Base-by-base conservation (phyloP, 2,329 filamentous ascomycete species). In the Arachnomyces sp. region DNA sequence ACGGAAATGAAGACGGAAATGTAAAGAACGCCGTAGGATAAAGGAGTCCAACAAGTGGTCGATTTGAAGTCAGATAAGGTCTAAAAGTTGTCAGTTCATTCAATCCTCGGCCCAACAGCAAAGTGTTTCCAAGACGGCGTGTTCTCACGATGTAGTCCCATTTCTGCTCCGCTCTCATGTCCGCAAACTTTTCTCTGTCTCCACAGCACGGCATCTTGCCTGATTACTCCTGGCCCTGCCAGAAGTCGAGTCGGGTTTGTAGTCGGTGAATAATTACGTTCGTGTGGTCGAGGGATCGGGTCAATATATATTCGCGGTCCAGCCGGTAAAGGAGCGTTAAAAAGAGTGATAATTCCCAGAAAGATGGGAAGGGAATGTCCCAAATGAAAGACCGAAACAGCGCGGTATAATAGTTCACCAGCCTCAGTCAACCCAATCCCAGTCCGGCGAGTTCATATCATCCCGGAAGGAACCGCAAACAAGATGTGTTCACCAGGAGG, bases 1-100 rank as follows among this genome's bases (percentile, higher is more conserved):
- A 90, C 61, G 3, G 87, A 92, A 43, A 93, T 71, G 38, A 88
- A 42, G 33, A 90, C 74, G 52, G 87, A 84, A 43, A 92, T 72
- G 76, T 82, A 92, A 38, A 96, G 75, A 66, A 88, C 92, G 54
- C 71, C 77, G 62, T 95, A 96, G 44, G 88, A 89, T 50, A 94
- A 74, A 7, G 77, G 73, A 1, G 84, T 76, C 50, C 84, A 80
- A 61, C 84, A 88, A 11, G 86, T 90, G 21, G 76, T 80, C 2
- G 85, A 82, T 60, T 83, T 87, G 73, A 95, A 96, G 64, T 96
- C 90, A 39, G 70, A 60, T 13, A 76, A 63, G 57, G 72, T 75
- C 72, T 76, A 49, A 40, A 13, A 43, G 40, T 3, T 29, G 32
- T 47, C 18, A 49, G 43, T 42, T 31, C 12, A 17, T 15, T 3